Percentiles rank a stretch among this genome's conserved stretches.
Conservation (phyloP, 2,329 filamentous ascomycete genomes). For the Cadophora malorum region DNA sequence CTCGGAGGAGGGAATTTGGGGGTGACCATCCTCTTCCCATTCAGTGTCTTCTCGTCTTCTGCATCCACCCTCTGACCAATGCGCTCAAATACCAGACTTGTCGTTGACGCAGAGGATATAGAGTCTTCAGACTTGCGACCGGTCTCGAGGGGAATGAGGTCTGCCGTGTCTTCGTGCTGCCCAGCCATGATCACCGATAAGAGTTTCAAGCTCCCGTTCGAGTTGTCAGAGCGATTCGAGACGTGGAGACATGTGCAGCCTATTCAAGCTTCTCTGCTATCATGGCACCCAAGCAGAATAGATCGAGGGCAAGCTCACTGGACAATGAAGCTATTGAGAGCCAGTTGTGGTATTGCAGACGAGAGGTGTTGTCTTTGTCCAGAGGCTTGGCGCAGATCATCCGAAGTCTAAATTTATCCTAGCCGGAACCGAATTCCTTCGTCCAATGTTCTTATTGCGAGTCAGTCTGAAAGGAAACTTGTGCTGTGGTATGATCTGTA, state of each 20-base stretch:
- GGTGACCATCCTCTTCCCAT: slow-evolving; percentile 39
- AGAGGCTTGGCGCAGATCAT: slow-evolving; percentile 10
- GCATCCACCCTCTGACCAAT: slow-evolving; percentile 59
- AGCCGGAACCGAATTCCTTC: background rate
- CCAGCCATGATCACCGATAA: slow-evolving; percentile 42
- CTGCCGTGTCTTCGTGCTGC: slow-evolving; percentile 40
- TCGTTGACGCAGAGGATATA: slow-evolving; percentile 80
- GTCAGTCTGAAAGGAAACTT: background rate
- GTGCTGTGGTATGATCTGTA: too few species aligned
- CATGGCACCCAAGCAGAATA: background rate
- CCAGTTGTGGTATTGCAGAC: background rate
- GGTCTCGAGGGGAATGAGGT: slow-evolving; percentile 38
- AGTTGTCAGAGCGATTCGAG: slow-evolving; percentile 28
- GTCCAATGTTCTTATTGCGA: background rate
- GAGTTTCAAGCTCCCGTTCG: slow-evolving; percentile 34
- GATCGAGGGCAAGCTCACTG: background rate
- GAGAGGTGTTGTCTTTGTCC: slow-evolving; percentile 18
- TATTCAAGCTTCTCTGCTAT: slow-evolving; percentile 1
- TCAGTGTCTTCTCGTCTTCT: slow-evolving; percentile 32
- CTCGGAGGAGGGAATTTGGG: slow-evolving; percentile 40
- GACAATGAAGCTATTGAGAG: slow-evolving; percentile 16
- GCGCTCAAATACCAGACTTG: slow-evolving; percentile 81
- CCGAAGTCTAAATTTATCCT: slow-evolving; percentile 8
- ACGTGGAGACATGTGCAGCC: background rate
- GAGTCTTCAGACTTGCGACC: slow-evolving; percentile 52